Conservation (phyloP, 257 asterid genomes). For the Lithospermum erythrorhizon region DNA sequence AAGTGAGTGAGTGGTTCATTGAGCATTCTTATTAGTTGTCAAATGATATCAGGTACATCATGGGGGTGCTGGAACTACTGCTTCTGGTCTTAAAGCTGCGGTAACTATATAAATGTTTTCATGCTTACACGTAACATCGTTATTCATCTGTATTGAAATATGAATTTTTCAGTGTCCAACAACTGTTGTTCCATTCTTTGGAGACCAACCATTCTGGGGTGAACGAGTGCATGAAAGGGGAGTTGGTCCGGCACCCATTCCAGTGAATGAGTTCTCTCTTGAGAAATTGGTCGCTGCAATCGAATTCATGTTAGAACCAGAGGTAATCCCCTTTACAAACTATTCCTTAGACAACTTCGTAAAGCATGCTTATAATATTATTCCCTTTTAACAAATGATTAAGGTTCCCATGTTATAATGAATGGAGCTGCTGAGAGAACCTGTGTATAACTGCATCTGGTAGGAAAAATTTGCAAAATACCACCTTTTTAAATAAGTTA, state of each 20-base stretch:
- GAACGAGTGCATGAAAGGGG: slow-evolving; percentile 76
- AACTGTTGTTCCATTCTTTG: slow-evolving; percentile 85
- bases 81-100: slow-evolving; percentile 93
- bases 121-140: background rate
- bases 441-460: background rate
- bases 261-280: slow-evolving; percentile 67
- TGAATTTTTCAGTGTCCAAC: slow-evolving; percentile 59
- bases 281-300: slow-evolving; percentile 75
- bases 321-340: slow-evolving; percentile 23
- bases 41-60: slow-evolving; percentile 58
- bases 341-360: too few species aligned
- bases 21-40: too few species aligned
- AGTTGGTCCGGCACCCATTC: slow-evolving; percentile 88
- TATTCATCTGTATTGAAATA: background rate
- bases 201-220: slow-evolving; percentile 94
- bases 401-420: background rate
- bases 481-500: too few species aligned
- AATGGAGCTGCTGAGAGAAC: background rate
- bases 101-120: slow-evolving; percentile 20
- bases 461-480: too few species aligned
- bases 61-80: slow-evolving; percentile 98
- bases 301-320: slow-evolving; percentile 58
- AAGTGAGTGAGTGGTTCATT: too few species aligned
- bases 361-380: background rate
- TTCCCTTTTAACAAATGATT: background rate